These are phyloP conservation scores for Hypoxylon fragiforme DNA, from an alignment of 495 filamentous ascomycete genomes.

Conservation along the genomic window DNA sequence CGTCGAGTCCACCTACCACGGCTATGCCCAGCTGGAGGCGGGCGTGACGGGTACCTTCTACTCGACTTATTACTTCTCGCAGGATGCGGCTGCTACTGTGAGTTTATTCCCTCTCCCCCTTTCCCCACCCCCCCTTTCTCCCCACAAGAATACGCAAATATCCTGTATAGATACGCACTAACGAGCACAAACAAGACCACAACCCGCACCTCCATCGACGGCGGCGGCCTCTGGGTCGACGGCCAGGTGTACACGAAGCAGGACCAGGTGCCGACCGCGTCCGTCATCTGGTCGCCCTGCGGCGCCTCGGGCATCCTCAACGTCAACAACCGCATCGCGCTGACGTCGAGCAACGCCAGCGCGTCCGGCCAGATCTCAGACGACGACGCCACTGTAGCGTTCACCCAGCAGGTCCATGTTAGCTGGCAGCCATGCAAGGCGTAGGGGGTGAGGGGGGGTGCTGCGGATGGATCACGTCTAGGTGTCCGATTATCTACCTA, in stretches of 20 bases:
- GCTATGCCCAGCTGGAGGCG: conserved; percentile 55
- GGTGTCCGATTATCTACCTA: no score
- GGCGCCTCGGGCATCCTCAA: conserved; percentile 60
- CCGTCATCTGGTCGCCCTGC: conserved; percentile 60
- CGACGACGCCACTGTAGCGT: conserved; percentile 59
- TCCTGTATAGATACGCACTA: no score
- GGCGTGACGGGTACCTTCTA: conserved; percentile 59
- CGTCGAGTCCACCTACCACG: conserved; percentile 59
- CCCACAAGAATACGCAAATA: no score
- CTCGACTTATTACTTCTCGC: conserved; percentile 62
- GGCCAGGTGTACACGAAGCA: conserved; percentile 62
- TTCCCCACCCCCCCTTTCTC: neutral
- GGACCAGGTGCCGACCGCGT: conserved; percentile 55
- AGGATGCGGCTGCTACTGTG: conserved; percentile 48
- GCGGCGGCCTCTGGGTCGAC: conserved; percentile 48
- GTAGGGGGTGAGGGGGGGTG: no score
- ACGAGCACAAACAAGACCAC: conserved; percentile 41
- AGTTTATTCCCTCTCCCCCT: conserved; percentile 7
- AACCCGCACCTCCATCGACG: conserved; percentile 53
- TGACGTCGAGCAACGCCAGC: conserved; percentile 48
- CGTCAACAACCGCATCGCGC: conserved; percentile 61
- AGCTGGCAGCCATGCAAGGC: conserved; percentile 54
- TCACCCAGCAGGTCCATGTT: conserved; percentile 60
- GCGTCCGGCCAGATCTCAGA: conserved; percentile 55
- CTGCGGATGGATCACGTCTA: no score